Evolutionary conservation across 805 yeast genomes (phyloP), one percentile per base, ranked within the genome.

Genomic region (Grigorovia yakushimaensis): DNA sequence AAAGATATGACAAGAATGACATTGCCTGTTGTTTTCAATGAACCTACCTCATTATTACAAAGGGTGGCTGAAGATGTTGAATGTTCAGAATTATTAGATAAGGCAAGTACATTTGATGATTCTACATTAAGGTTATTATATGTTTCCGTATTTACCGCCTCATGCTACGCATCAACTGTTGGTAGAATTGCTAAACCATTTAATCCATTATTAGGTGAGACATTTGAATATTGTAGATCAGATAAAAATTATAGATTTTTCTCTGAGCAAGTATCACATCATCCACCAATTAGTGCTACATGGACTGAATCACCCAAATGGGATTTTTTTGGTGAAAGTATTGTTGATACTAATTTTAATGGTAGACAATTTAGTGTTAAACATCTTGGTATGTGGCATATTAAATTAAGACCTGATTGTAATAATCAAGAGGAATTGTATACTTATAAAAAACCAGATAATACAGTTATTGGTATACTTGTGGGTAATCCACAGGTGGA

Each of bases 1-100:
- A 89, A 88, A 62, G 98, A 91, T 66, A 88, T 93, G 94, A 89
- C 98, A 5, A 82, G 78, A 64, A 89, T 91, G 88, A 79, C 98
- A 0, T 75, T 91, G 30, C 98, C 98, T 1, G 98, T 91, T n/a
- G 79, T 95, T 0, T 91, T 91, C 70, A 91, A 91, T 61, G 98
- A 91, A 64, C 93, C 96, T 56, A 88, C 97, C 0, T 86, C 95
- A 2, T 72, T 91, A 57, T 71, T 91, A 49, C 98, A 93, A 69
- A 79, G 98, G 63, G 84, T 88, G 36, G 88, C 95, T 0, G 98
- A 91, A 67, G 98, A 93, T 66, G 77, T 91, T 68, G 98, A 91
- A 65, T 93, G 89, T 58, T 77, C 84, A 4, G 78, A 77, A 48
- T 69, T 91, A 44, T 73, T 91, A 38, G 88, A 87, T 54, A 75